phyloP scores from a whole-genome alignment of 352 stramenopile species.

The Phytopythium oedochilum region DNA sequence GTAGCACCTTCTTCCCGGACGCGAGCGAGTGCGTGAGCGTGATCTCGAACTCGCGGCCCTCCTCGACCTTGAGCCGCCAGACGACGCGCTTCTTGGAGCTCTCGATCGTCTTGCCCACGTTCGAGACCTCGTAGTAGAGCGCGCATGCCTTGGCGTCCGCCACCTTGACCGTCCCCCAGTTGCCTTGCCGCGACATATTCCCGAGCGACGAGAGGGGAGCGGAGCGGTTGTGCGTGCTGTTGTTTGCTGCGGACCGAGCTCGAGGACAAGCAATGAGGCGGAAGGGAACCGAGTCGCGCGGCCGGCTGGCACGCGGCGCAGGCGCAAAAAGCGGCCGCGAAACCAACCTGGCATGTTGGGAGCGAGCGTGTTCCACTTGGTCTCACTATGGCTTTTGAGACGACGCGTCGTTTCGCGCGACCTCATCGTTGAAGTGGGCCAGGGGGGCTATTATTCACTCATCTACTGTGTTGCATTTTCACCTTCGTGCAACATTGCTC shows the following conservation, averaged over 20 bases:
- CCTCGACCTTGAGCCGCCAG: conserved; percentile 78
- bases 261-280: not conserved
- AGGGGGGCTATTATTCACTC: not conserved
- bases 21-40: conserved; percentile 77
- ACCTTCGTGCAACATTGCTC: not conserved
- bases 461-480: not conserved
- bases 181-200: conserved; percentile 60
- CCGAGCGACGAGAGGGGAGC: not conserved
- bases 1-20: conserved; percentile 77
- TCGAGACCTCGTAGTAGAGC: conserved; percentile 77
- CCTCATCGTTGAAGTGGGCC: not conserved
- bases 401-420: not conserved
- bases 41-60: conserved; percentile 81
- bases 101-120: conserved; percentile 82
- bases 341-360: not conserved
- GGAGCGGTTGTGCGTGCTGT: not conserved
- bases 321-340: not conserved
- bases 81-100: conserved; percentile 83
- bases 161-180: conserved; percentile 68
- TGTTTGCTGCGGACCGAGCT: not conserved
- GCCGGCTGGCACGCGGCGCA: not conserved
- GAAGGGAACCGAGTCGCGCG: not conserved
- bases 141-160: conserved; percentile 63
- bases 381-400: not conserved
- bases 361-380: not conserved